Evolutionary conservation across 257 asterid species (phyloP), one percentile per base, ranked within the genome.

Genomic region (Nemophila menziesii): DNA sequence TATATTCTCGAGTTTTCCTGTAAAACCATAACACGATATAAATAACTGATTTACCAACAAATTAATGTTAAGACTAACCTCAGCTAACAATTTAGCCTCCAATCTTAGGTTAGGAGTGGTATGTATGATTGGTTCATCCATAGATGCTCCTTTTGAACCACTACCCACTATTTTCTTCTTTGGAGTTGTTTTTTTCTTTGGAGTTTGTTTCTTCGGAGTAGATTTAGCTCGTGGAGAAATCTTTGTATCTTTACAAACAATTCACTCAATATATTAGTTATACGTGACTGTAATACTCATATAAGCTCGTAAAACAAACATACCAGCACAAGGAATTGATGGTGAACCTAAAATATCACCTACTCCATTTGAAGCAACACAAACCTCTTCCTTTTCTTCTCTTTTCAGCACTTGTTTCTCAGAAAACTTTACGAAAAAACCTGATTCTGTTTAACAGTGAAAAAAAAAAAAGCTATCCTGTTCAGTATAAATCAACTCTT

Each of bases 1-100:
- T 68, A 89, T 46, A 85, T 61, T 24, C 93, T 78, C 11, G 86
- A 76, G 65, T 76, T 74, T 72, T 85, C 98, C 98, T 90, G 73
- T 3, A 56, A 46, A 61, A 49, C 52, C 2, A 41, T n/a, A 52
- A 55, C n/a, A 10, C 21, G 17, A 54, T 27, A 23, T 12, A 33
- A 11, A 8, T 17, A 18, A 19, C 7, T 29, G 36, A 7, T 29
- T 7, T 7, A 13, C 10, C 10, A 42, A 22, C n/a, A 11, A 34
- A 22, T 46, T 49, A 24, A 55, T 43, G 20, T 26, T 39, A 40
- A 29, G 37, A 53, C 62, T 43, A 66, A 89, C 96, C 95, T 84
- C 92, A 3, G 98, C 93, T 23, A 67, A 63, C 55, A 68, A 44
- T 55, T 74, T 80, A 10, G 95, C 94, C 74, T 89, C 98, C 70